Evolutionary conservation across 2,329 filamentous ascomycete genomes (phyloP).

Genomic region (Ophiostoma triangulosporum): DNA sequence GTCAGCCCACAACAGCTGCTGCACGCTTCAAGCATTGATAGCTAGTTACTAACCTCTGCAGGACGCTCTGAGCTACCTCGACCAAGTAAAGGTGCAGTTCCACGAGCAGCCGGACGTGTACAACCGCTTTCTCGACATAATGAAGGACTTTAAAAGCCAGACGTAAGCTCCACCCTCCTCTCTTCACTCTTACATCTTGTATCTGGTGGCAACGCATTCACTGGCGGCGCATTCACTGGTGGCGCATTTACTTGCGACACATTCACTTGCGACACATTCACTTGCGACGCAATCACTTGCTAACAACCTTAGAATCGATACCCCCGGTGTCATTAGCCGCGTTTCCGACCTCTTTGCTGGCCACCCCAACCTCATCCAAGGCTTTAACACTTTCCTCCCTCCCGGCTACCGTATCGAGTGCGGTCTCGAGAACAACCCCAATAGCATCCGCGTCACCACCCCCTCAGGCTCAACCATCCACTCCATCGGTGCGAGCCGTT

Average conservation of each 20-base stretch:
- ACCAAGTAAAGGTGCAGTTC: slow-evolving; percentile 97
- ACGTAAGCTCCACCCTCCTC: slow-evolving; percentile 43
- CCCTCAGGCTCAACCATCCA: slow-evolving; percentile 95
- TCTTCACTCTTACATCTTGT: neutral
- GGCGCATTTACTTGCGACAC: no score
- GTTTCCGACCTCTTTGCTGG: slow-evolving; percentile 93
- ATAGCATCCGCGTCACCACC: slow-evolving; percentile 91
- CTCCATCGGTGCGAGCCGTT: slow-evolving; percentile 52
- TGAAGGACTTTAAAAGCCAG: slow-evolving; percentile 99
- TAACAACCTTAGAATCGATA: slow-evolving; percentile 57
- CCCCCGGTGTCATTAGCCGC: slow-evolving; percentile 89
- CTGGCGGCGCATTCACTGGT: no score
- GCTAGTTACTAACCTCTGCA: slow-evolving; percentile 15
- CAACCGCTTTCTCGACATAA: slow-evolving; percentile 92
- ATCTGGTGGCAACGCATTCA: no score
- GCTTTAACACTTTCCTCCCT: slow-evolving; percentile 95
- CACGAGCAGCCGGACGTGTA: slow-evolving; percentile 95
- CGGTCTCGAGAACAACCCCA: slow-evolving; percentile 82
- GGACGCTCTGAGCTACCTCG: slow-evolving; percentile 82
- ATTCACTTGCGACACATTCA: no score
- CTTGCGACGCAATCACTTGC: no score
- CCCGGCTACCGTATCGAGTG: slow-evolving; percentile 96
- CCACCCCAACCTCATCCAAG: slow-evolving; percentile 88
- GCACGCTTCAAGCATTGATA: neutral
- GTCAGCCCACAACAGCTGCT: slow-evolving; percentile 16